phyloP scores from a whole-genome alignment of 495 filamentous ascomycete species.

The Penicillium egyptiacum region DNA sequence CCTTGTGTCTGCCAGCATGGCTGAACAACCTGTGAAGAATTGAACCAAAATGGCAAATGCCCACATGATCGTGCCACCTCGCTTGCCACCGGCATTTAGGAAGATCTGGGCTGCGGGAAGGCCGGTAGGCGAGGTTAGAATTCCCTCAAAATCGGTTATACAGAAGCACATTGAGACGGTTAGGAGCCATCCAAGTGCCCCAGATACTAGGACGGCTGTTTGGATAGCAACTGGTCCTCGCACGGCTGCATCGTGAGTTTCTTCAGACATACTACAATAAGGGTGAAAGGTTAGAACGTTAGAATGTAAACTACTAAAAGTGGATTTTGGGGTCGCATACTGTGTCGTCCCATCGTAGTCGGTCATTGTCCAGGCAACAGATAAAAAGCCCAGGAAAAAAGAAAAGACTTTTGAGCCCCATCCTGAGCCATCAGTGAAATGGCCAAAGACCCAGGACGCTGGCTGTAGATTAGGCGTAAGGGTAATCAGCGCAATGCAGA shows the following conservation, averaged over 20 bases:
- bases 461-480: slow-evolving; percentile 64
- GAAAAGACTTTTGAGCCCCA: slow-evolving; percentile 65
- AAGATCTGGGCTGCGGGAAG: slow-evolving; percentile 71
- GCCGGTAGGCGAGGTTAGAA: slow-evolving; percentile 61
- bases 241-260: slow-evolving; percentile 69
- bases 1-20: slow-evolving; percentile 68
- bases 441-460: slow-evolving; percentile 65
- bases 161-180: slow-evolving; percentile 71
- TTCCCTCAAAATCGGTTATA: slow-evolving; percentile 60
- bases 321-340: slow-evolving; percentile 32
- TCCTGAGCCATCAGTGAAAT: slow-evolving; percentile 65
- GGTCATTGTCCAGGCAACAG: slow-evolving; percentile 75
- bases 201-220: slow-evolving; percentile 64
- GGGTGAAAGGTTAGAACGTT: background rate
- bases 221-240: slow-evolving; percentile 65
- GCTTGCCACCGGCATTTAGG: slow-evolving; percentile 62
- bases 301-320: background rate
- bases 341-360: slow-evolving; percentile 76
- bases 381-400: slow-evolving; percentile 67
- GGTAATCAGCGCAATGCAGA: slow-evolving; percentile 61
- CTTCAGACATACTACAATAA: slow-evolving; percentile 63
- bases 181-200: slow-evolving; percentile 62
- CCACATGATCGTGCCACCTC: slow-evolving; percentile 66
- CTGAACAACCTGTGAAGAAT: slow-evolving; percentile 70
- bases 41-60: slow-evolving; percentile 68